Conservation (phyloP, 352 stramenopile genomes). For the Elongisporangium prolatum region DNA sequence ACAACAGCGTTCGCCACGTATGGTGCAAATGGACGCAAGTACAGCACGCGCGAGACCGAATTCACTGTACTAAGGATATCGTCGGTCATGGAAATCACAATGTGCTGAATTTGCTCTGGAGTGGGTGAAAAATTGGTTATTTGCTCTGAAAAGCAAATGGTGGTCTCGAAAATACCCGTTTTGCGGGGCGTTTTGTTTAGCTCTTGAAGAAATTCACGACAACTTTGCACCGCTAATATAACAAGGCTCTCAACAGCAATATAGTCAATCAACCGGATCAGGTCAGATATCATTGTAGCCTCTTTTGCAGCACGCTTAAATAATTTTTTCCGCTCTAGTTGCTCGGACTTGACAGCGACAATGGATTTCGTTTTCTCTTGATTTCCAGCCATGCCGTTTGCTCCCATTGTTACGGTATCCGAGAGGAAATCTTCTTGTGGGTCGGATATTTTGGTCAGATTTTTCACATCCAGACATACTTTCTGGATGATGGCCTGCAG, state of each 20-base stretch:
- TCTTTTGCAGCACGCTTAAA: conserved; percentile 86
- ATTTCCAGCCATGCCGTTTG: neutral
- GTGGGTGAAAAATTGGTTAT: conserved; percentile 84
- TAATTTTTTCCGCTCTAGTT: conserved; percentile 73
- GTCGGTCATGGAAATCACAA: conserved; percentile 85
- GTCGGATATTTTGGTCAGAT: conserved; percentile 63
- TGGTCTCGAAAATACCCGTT: conserved; percentile 93
- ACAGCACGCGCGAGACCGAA: conserved; percentile 86
- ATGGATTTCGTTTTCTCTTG: conserved; percentile 92
- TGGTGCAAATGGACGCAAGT: conserved; percentile 80
- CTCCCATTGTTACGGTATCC: conserved; percentile 21
- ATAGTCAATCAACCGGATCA: conserved; percentile 93
- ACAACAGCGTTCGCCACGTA: conserved; percentile 64
- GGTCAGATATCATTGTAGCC: conserved; percentile 86
- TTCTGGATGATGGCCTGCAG: conserved; percentile 87
- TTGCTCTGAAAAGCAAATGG: conserved; percentile 85
- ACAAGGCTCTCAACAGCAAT: conserved; percentile 90
- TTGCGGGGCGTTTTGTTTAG: conserved; percentile 85
- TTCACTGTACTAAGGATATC: conserved; percentile 88
- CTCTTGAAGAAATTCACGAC: conserved; percentile 83
- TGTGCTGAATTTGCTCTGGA: conserved; percentile 85
- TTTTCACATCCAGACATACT: conserved; percentile 89
- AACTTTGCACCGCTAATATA: conserved; percentile 77
- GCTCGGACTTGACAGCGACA: conserved; percentile 89
- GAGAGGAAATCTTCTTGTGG: conserved; percentile 62